Percentiles rank a stretch among this genome's conserved stretches.
Evolutionary conservation across 805 yeast genomes (phyloP).

Genomic region (Saccharomyces paradoxus): DNA sequence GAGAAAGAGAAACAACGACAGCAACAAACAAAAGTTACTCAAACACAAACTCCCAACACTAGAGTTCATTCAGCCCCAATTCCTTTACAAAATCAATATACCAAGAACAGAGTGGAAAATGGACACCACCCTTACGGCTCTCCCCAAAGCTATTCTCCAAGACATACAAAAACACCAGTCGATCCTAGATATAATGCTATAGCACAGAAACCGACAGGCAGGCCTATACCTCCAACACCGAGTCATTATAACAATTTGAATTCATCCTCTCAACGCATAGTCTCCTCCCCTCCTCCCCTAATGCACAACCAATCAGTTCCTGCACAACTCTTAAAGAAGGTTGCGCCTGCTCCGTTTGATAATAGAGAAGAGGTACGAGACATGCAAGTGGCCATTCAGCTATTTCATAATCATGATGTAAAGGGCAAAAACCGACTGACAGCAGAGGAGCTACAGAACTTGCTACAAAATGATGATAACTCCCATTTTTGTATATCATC

Average conservation of each 20-base stretch:
- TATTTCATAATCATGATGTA: constrained; percentile 28
- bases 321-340: not conserved
- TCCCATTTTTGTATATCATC: constrained; percentile 28
- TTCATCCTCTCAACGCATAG: not conserved
- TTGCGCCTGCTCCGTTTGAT: not conserved
- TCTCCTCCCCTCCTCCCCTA: not conserved
- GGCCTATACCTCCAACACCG: not conserved
- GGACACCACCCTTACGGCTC: not conserved
- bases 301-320: constrained; percentile 1
- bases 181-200: constrained; percentile 9
- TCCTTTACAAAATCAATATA: not conserved
- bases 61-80: constrained; percentile 16
- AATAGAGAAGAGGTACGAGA: constrained; percentile 17
- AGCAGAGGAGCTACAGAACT: constrained; percentile 28
- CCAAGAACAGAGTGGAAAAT: not conserved
- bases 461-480: constrained; percentile 31
- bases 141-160: not conserved
- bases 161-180: not conserved
- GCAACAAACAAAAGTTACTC: constrained; percentile 10
- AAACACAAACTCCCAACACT: constrained; percentile 11
- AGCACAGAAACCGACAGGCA: not conserved
- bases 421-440: constrained; percentile 26
- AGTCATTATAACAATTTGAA: not conserved
- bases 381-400: constrained; percentile 22
- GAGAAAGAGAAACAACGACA: constrained; percentile 23